These are phyloP conservation scores for Nasturtium officinale DNA, from an alignment of 345 rosid genomes.

Conservation along the genomic window DNA sequence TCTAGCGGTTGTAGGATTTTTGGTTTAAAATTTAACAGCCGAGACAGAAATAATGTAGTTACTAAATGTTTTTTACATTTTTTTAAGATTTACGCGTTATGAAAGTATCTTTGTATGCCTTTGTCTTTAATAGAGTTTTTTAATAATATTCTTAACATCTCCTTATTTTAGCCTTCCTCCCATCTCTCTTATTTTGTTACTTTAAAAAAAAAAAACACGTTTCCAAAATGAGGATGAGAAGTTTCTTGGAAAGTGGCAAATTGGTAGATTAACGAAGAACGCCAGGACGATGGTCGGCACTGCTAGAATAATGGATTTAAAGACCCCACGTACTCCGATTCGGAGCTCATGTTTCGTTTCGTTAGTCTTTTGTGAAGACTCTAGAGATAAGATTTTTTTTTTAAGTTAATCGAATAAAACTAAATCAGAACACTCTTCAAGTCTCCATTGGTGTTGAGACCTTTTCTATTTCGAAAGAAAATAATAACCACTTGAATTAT, in stretches of 20 bases:
- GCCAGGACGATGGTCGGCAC: background rate
- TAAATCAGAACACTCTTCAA: background rate
- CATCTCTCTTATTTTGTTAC: background rate
- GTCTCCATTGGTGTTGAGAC: background rate
- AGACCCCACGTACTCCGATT: background rate
- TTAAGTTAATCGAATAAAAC: background rate
- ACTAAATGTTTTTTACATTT: background rate
- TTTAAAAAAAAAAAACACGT: conserved; percentile 29
- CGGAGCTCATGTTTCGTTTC: background rate
- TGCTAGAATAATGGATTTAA: background rate
- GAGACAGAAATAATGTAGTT: background rate
- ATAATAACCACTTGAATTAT: background rate
- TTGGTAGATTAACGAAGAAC: background rate
- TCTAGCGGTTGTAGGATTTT: background rate
- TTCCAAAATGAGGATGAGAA: conserved; percentile 26
- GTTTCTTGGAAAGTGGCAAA: conserved; percentile 37
- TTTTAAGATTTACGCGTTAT: conserved; percentile 31
- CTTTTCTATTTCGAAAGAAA: background rate
- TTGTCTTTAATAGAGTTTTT: background rate
- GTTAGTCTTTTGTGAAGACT: background rate
- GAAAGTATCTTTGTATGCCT: conserved; percentile 25
- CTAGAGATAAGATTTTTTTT: background rate
- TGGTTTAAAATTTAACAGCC: background rate
- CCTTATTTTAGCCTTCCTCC: background rate
- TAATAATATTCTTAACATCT: conserved; percentile 21